Evolutionary conservation across 371 early-diverging fungal species (phyloP).

Genomic region (Mucor sp.): DNA sequence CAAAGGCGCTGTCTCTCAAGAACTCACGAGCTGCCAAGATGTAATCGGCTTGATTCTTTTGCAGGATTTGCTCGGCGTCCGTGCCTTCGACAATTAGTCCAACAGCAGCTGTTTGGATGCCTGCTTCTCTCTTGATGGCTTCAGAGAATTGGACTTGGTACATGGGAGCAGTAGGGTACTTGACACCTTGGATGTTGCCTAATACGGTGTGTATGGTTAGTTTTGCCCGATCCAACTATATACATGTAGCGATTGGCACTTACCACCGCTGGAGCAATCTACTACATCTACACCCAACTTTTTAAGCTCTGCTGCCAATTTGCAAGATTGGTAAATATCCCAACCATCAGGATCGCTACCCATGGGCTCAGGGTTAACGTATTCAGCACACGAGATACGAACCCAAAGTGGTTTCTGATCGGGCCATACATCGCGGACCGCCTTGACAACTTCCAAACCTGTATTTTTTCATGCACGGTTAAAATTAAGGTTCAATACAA

Average conservation of each 20-base stretch:
- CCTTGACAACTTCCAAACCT: constrained; percentile 60
- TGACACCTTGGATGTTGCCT: constrained; percentile 34
- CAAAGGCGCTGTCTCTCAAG: constrained; percentile 73
- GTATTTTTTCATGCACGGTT: background rate
- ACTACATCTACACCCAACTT: constrained; percentile 73
- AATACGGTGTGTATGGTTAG: background rate
- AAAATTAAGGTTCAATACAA: background rate
- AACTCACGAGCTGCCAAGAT: constrained; percentile 77
- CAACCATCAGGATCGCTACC: constrained; percentile 47
- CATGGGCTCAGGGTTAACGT: constrained; percentile 37
- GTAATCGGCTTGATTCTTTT: constrained; percentile 68
- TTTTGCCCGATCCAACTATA: too few relatives aligned
- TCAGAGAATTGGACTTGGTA: constrained; percentile 71
- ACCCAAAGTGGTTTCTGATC: constrained; percentile 78
- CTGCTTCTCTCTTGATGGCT: constrained; percentile 62
- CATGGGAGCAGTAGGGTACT: constrained; percentile 53
- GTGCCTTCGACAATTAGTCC: constrained; percentile 70
- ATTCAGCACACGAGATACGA: constrained; percentile 78
- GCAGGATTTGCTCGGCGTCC: constrained; percentile 72
- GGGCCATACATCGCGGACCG: constrained; percentile 75
- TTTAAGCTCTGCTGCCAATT: constrained; percentile 55
- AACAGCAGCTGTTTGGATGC: constrained; percentile 67
- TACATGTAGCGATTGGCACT: too few relatives aligned
- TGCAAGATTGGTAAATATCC: constrained; percentile 68
- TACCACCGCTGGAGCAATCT: constrained; percentile 79